Evolutionary conservation across 441 rosid genomes (phyloP).

Genomic region (Euphorbia schlechtendalii): DNA sequence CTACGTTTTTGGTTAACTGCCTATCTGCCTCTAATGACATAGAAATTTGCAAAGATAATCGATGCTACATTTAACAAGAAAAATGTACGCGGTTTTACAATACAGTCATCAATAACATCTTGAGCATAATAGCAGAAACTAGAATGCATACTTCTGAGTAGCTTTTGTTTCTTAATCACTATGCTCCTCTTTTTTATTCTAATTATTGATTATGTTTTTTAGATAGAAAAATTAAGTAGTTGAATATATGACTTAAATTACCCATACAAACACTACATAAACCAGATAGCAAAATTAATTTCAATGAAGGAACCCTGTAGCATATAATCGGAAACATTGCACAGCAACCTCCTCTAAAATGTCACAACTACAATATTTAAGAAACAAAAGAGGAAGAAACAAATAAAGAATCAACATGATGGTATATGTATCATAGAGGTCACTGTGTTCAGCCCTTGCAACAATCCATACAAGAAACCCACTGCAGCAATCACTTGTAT

Average conservation of each 20-base stretch:
- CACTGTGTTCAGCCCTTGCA: not conserved
- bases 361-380: not conserved
- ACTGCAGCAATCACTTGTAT: not conserved
- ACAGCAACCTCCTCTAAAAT: constrained; percentile 6
- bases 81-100: not conserved
- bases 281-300: not conserved
- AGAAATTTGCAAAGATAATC: not conserved
- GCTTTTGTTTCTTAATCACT: not conserved
- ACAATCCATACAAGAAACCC: not conserved
- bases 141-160: no score
- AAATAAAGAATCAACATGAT: not conserved
- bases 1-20: not conserved
- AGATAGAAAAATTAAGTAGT: no score
- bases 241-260: not conserved
- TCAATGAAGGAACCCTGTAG: not conserved
- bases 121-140: not conserved
- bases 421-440: not conserved
- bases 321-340: not conserved
- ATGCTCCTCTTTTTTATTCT: not conserved
- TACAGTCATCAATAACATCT: not conserved
- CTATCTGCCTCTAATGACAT: not conserved
- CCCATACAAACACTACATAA: not conserved
- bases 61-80: not conserved
- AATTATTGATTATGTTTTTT: not conserved
- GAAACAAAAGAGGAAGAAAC: not conserved